Evolutionary conservation across 164 flowering plant species (phyloP), one percentile per base, ranked within the genome.

Genomic region (Annona cherimola): DNA sequence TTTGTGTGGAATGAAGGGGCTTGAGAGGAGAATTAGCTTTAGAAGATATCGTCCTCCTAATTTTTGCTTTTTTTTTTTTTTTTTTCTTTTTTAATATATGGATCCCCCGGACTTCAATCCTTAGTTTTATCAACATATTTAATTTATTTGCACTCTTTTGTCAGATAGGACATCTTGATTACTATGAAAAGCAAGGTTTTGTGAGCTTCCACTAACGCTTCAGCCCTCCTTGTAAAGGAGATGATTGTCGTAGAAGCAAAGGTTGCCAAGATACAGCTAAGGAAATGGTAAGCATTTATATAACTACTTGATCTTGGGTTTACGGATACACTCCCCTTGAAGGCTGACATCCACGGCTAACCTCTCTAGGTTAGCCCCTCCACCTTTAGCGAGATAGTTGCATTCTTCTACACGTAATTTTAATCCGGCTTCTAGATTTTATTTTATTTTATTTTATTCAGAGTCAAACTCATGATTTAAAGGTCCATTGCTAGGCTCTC

Each of bases 181-280:
- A 93, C 77, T 96, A 98, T 86, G 93, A 96, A 82, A 76, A 60
- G 63, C 86, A 98, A 41, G 99, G 99, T 70, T 96, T 96, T 76
- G 84, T 94, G 14, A 96, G 99, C 78, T 96, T 98, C 80, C 93
- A 96, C 71, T 93, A 93, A 77, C 93, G 99, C 98, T 97, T 98
- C 61, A 93, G 99, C 79, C 99, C 99, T 72, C 99, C 99, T 39
- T 69, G 93, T 71, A 96, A 93, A 87, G 99, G 99, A 69, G 99
- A 96, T 83, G 99, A 96, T 77, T 93, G 93, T 82, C 99, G 35
- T 96, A 96, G 79, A 93, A 90, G 72, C 99, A 96, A 84, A 96
- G 93, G 77, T 93, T 96, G 62, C 99, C 99, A 43, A 96, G 91
- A 79, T 93, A 95, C 46, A 93, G 77, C 94, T 93, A 4, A 81